Base-by-base conservation (phyloP, 169 alveolate species). In the Plasmodium vivax region DNA sequence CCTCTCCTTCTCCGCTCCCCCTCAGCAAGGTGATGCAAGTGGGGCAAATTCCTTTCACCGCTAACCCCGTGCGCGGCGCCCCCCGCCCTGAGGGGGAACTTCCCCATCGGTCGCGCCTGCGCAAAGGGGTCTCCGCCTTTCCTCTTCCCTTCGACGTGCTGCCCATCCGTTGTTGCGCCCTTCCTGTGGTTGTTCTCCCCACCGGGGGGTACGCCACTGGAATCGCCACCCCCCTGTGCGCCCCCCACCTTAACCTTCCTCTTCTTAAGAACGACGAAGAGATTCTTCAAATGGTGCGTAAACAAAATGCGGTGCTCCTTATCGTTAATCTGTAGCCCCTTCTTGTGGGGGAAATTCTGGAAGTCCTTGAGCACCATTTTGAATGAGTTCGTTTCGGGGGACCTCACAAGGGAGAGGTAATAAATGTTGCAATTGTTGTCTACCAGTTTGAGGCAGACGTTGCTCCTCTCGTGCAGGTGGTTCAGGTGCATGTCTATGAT, bases 311-410 rank as follows among this genome's bases (percentile, higher is more conserved):
- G 45, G 23, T 80, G 19, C 1, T 92, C 72, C 68, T 92, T 81
- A 8, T 68, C 84, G n/a, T 82, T 54, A 82, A 92, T 82, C 62
- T 82, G 82, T 45, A 92, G 10, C 1, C 95, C 95, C 6, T 82
- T 75, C 16, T 92, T 92, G 45, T 82, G 92, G 58, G 95, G 95
- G n/a, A 32, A 92, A 83, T 92, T 92, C 41, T 92, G 95, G 36
- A 92, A 92, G 51, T 92, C 95, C 75, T 82, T 92, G 10, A 92
- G 83, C 12, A 82, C 80, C 23, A 92, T 23, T 72, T 92, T 92
- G 68, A 12, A 92, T 19, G 27, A 73, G 19, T 92, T 82, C 12
- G 30, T 82, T 8, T 71, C 87, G 16, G 75, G 27, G 73, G 56
- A 47, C 41, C 79, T 92, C 23, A 92, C 85, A 0, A 92, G 72